Conservation (phyloP, 192 early-diverging fungal genomes). For the Helicostylum pulchrum region DNA sequence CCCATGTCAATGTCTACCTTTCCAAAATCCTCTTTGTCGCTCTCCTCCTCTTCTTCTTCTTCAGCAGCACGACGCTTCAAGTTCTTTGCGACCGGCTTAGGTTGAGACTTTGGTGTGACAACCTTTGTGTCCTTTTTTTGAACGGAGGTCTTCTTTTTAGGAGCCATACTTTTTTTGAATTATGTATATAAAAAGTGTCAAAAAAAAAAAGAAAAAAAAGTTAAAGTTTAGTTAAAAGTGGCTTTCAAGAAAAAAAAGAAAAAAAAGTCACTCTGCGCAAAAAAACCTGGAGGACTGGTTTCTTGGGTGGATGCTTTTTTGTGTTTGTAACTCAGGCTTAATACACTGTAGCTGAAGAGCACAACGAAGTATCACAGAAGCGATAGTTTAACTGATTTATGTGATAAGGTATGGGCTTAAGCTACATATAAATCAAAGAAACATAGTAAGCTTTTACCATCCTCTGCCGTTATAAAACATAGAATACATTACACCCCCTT, state of each 20-base stretch:
- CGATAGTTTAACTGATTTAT: no score
- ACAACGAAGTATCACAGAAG: no score
- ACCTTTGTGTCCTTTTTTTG: not conserved
- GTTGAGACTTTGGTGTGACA: not conserved
- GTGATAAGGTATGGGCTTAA: no score
- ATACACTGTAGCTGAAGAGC: no score
- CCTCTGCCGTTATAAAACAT: no score
- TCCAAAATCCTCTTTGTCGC: conserved; percentile 46
- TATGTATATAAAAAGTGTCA: not conserved
- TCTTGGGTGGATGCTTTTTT: no score
- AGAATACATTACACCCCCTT: no score
- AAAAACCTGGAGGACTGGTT: no score
- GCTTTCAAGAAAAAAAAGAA: conserved; percentile 1
- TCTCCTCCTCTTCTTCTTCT: conserved; percentile 25
- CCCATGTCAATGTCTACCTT: conserved; percentile 49
- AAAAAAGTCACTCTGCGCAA: no score
- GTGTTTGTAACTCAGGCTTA: no score
- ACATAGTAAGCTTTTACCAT: no score
- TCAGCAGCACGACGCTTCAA: not conserved
- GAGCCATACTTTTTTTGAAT: not conserved
- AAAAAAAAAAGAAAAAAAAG: not conserved
- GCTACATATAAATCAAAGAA: no score
- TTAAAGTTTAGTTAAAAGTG: not conserved
- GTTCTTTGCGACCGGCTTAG: not conserved
- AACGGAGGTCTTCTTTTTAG: not conserved